These are phyloP conservation scores for Trichoderma asperelloides DNA, from an alignment of 495 filamentous ascomycete species.

Conservation along the genomic window DNA sequence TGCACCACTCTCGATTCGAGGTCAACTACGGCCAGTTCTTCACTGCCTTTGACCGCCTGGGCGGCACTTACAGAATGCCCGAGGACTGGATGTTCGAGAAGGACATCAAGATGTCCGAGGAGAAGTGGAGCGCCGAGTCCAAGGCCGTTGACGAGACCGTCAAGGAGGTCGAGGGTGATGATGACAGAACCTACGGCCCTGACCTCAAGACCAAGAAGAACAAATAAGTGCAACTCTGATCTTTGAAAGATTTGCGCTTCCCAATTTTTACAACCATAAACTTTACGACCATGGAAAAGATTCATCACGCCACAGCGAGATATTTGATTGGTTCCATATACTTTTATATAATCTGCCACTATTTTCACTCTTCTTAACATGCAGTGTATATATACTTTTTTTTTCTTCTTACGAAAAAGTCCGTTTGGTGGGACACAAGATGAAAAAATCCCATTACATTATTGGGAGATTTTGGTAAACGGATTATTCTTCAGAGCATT, in stretches of 20 bases:
- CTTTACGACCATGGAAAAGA: conserved; percentile 4
- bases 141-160: conserved; percentile 82
- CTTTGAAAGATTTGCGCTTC: background rate
- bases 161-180: conserved; percentile 76
- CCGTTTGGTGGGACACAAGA: background rate
- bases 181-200: conserved; percentile 63
- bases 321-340: background rate
- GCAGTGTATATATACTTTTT: background rate
- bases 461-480: background rate
- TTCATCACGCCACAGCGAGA: background rate
- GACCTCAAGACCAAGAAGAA: conserved; percentile 42
- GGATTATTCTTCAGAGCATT: background rate
- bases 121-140: conserved; percentile 71
- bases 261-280: background rate
- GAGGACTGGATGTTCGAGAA: conserved; percentile 80
- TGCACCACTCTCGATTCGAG: conserved; percentile 94
- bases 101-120: conserved; percentile 79
- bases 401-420: background rate
- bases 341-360: conserved; percentile 1
- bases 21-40: conserved; percentile 98
- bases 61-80: conserved; percentile 80
- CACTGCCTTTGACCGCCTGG: conserved; percentile 87
- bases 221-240: conserved; percentile 9
- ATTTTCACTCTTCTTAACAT: background rate
- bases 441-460: background rate